Conservation (phyloP, 2,329 filamentous ascomycete species). For the Aspergillus uvarum region DNA sequence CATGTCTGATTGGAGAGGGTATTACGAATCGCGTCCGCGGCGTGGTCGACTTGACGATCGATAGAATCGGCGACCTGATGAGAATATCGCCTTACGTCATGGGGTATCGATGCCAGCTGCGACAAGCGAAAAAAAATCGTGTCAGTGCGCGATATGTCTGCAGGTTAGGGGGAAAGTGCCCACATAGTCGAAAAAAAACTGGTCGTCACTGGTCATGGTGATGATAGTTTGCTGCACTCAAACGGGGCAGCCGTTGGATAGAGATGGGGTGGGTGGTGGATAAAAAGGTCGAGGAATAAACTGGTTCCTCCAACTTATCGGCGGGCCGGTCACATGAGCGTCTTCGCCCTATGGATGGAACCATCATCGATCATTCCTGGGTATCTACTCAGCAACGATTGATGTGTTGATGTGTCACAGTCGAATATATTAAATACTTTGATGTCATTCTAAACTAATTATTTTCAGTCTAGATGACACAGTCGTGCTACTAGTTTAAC, state of each 20-base stretch:
- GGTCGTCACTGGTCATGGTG: constrained; percentile 75
- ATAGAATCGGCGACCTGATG: constrained; percentile 74
- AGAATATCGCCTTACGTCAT: constrained; percentile 70
- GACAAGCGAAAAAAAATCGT: neutral
- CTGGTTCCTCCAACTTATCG: neutral
- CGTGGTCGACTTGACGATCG: constrained; percentile 75
- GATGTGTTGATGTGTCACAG: neutral
- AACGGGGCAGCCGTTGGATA: neutral
- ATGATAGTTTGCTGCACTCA: neutral
- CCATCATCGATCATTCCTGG: neutral
- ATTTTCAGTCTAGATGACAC: too few relatives aligned
- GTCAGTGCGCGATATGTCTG: constrained; percentile 13
- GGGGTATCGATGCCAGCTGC: constrained; percentile 58
- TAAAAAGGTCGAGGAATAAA: constrained; percentile 8
- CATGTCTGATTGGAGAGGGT: constrained; percentile 66
- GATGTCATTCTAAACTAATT: too few relatives aligned
- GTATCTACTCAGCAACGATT: too few relatives aligned
- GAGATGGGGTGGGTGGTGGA: constrained; percentile 5
- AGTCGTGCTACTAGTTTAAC: too few relatives aligned
- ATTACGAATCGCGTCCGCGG: constrained; percentile 69
- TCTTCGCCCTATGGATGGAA: neutral
- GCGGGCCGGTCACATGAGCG: constrained; percentile 10
- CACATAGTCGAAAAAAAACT: constrained; percentile 75
- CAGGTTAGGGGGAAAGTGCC: constrained; percentile 35
- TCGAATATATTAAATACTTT: neutral